Base-by-base conservation (phyloP, 371 early-diverging fungal genomes). In the Syncephalastrum contaminatum region DNA sequence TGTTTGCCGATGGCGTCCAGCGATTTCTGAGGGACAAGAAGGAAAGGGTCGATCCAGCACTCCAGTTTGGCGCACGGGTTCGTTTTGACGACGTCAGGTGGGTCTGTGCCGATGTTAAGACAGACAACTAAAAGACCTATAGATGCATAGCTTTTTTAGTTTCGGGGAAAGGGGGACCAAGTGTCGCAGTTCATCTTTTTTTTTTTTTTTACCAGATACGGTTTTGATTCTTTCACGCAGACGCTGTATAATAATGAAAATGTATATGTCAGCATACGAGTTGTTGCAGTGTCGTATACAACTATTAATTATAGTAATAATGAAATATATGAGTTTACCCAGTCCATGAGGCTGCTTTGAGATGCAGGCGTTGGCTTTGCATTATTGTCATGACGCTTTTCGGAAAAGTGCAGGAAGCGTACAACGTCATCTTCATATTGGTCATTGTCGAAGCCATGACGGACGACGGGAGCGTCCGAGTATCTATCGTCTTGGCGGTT, bases 31-130 rank as follows among this genome's bases (percentile, higher is more conserved):
- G 91, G 85, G 16, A 91, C 84, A 21, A 90, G 67, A 2, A 89
- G 75, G 45, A 85, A 86, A 0, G 98, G 97, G 63, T 98, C 98
- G 22, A 93, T 85, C 97, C 99, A 97, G 54, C 94, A 91, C 68
- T 96, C 95, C 18, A 97, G 71, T 60, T 90, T 92, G 0, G 98
- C 95, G 50, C 93, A 91, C 4, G 94, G 92, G 30, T 77, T 81
- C 5, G 98, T 91, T 56, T 90, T 91, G 53, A 93, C 89, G 30
- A 93, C 64, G 72, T 96, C 99, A 19, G 99, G 99, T 18, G 99
- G 99, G 53, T 93, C 92, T 19, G 92, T 88, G n/a, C 96, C 97
- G 53, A 98, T 90, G 72, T 96, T 96, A 30, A 98, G 80, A 69
- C 99, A 98, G 21, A 96, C 81, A 1, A 91, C 91, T 18, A 98